Conservation (phyloP, 75 land plant genomes). For the Pinus albicaulis region DNA sequence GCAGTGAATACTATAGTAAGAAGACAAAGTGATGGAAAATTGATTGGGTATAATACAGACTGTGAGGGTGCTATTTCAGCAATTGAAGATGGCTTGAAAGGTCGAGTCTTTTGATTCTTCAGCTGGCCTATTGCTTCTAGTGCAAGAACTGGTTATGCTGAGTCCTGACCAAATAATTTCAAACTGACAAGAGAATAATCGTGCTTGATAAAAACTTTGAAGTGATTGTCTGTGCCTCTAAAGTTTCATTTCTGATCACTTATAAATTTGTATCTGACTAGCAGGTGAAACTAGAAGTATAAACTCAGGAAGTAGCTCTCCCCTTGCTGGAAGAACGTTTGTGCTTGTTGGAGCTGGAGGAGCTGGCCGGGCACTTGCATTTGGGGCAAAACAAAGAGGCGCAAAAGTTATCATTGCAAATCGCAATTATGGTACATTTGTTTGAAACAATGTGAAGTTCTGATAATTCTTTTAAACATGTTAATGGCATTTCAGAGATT, state of each 20-base stretch:
- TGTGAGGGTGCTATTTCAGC: constrained; percentile 71
- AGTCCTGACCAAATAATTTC: not conserved
- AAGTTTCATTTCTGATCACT: not conserved
- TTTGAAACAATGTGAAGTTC: not conserved
- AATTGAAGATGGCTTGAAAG: constrained; percentile 67
- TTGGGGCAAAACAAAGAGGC: constrained; percentile 46
- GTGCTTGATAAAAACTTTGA: not conserved
- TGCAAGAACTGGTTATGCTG: not conserved
- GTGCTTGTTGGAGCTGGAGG: constrained; percentile 64
- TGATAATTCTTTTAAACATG: not conserved
- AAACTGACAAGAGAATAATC: not conserved
- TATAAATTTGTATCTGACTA: not conserved
- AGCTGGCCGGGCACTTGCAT: constrained; percentile 53
- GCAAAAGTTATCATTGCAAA: constrained; percentile 41
- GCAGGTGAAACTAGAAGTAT: constrained; percentile 3
- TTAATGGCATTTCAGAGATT: no score
- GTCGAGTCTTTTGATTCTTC: constrained; percentile 10
- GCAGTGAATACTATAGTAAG: constrained; percentile 70
- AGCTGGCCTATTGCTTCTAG: not conserved
- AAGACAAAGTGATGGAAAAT: constrained; percentile 64
- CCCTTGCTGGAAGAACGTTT: constrained; percentile 32
- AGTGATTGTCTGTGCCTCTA: not conserved
- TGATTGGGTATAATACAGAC: constrained; percentile 83
- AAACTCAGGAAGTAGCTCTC: constrained; percentile 9
- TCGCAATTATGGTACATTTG: constrained; percentile 31